Evolutionary conservation across 441 rosid genomes (phyloP).

Genomic region (Theobroma grandiflorum): DNA sequence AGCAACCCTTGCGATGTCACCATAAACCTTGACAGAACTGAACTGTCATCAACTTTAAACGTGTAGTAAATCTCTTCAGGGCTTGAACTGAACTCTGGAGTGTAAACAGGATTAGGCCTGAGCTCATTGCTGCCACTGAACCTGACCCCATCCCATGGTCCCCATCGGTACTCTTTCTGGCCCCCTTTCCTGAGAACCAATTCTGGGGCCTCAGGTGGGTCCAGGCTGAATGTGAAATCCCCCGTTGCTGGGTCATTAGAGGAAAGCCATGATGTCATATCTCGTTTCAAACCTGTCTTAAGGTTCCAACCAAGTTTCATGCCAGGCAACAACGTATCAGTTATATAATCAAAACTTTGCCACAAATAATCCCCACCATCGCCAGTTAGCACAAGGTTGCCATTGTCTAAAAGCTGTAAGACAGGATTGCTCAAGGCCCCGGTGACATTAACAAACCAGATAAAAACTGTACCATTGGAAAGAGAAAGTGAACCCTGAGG

Average conservation of each 20-base stretch:
- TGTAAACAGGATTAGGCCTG: conserved; percentile 32
- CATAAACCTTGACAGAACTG: not conserved
- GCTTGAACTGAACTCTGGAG: conserved; percentile 34
- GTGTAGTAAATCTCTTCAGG: conserved; percentile 24
- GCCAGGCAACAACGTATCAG: conserved; percentile 34
- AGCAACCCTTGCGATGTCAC: conserved; percentile 1
- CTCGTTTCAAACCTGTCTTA: conserved; percentile 20
- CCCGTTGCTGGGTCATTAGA: conserved; percentile 19
- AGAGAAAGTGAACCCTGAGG: not conserved
- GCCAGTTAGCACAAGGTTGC: conserved; percentile 34
- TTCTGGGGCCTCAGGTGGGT: conserved; percentile 44
- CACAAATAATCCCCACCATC: conserved; percentile 20
- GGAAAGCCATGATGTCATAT: conserved; percentile 33
- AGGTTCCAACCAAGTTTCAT: conserved; percentile 39
- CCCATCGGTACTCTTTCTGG: conserved; percentile 31
- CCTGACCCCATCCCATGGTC: conserved; percentile 36
- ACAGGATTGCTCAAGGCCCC: not conserved
- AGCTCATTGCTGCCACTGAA: conserved; percentile 36
- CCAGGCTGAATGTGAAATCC: conserved; percentile 32
- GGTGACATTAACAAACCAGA: conserved; percentile 28
- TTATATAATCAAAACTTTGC: conserved; percentile 40
- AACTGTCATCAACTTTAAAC: not conserved
- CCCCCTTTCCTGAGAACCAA: conserved; percentile 31
- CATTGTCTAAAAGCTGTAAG: conserved; percentile 37
- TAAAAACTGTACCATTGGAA: not conserved